These are phyloP conservation scores for Sclerotinia minor DNA, from an alignment of 2,329 filamentous ascomycete genomes.

Conservation along the genomic window DNA sequence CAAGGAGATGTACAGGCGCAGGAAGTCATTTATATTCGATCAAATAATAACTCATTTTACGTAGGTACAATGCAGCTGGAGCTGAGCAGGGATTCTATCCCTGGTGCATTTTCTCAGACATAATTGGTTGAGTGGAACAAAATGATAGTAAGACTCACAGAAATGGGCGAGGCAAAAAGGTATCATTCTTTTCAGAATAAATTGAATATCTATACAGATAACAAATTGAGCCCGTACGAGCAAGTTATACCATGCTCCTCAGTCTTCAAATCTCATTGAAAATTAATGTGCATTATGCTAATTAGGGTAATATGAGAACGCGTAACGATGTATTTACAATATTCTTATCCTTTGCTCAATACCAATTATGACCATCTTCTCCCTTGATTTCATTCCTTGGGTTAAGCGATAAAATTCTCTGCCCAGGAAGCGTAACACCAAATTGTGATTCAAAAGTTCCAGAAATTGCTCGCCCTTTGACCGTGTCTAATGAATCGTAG, in stretches of 20 bases:
- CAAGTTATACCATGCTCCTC: neutral
- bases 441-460: constrained; percentile 60
- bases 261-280: neutral
- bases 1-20: neutral
- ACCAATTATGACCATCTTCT: constrained; percentile 59
- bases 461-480: constrained; percentile 57
- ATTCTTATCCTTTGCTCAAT: constrained; percentile 44
- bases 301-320: neutral
- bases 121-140: neutral
- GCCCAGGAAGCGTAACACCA: constrained; percentile 55
- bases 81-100: constrained; percentile 1
- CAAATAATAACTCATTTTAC: neutral
- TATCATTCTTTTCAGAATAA: no score
- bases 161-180: neutral
- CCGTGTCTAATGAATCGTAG: constrained; percentile 55
- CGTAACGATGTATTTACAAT: neutral
- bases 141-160: neutral
- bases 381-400: constrained; percentile 54
- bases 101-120: neutral
- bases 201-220: neutral
- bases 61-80: constrained; percentile 3
- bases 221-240: neutral
- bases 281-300: neutral
- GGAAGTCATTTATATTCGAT: neutral
- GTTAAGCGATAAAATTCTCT: constrained; percentile 59